Percentiles rank a stretch among this genome's conserved stretches.
Evolutionary conservation across 768 basidiomycete genomes (phyloP).

Genomic region (Wakefieldia striispora): DNA sequence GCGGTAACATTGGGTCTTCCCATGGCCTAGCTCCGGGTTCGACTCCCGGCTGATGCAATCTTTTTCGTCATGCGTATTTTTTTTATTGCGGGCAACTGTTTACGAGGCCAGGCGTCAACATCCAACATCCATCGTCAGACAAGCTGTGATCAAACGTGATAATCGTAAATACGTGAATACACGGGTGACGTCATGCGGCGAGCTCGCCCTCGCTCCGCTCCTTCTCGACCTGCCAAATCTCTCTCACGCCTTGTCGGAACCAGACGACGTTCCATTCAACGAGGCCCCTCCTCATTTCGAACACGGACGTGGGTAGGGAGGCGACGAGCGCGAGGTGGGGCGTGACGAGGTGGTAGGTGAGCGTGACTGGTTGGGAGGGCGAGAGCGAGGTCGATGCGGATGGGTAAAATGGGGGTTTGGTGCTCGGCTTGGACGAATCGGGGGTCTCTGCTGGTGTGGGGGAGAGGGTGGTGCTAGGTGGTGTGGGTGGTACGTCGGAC

Average conservation of each 20-base stretch:
- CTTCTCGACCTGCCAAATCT: constrained; percentile 75
- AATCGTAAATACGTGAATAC: too few relatives aligned
- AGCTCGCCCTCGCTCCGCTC: constrained; percentile 38
- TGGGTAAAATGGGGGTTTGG: constrained; percentile 60
- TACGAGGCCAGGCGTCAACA: too few relatives aligned
- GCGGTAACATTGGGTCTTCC: constrained; percentile 88
- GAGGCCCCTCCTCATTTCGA: constrained; percentile 68
- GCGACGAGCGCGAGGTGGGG: constrained; percentile 69
- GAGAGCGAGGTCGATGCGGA: constrained; percentile 63
- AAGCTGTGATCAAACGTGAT: too few relatives aligned
- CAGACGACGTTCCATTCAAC: constrained; percentile 87
- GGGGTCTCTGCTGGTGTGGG: not conserved
- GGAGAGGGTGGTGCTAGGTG: constrained; percentile 5
- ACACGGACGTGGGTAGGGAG: constrained; percentile 69
- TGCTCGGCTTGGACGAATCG: constrained; percentile 12
- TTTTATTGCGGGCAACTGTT: too few relatives aligned
- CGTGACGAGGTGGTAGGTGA: constrained; percentile 82
- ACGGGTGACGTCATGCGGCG: not conserved
- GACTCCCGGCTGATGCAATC: constrained; percentile 53
- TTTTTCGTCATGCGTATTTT: not conserved
- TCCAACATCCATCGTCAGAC: too few relatives aligned
- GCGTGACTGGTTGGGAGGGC: constrained; percentile 60
- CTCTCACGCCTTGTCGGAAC: constrained; percentile 78
- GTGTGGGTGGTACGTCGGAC: constrained; percentile 18
- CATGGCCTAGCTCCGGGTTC: constrained; percentile 66